Percentiles rank a stretch among this genome's conserved stretches.
Conservation (phyloP, 2,329 filamentous ascomycete genomes). For the Fusarium sp. region DNA sequence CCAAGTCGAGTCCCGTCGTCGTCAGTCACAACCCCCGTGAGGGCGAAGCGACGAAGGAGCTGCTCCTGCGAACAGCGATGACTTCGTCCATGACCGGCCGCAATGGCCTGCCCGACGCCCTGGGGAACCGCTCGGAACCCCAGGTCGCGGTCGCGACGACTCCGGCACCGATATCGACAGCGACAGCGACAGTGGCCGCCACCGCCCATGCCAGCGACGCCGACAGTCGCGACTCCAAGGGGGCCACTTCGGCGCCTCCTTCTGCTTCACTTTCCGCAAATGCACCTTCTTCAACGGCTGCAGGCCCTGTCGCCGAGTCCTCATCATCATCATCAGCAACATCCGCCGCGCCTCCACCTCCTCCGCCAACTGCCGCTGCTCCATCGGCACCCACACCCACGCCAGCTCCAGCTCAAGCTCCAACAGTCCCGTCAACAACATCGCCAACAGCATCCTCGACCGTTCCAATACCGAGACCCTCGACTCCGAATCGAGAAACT, state of each 20-base stretch:
- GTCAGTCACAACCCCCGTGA: slow-evolving; percentile 35
- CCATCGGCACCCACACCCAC: slow-evolving; percentile 7
- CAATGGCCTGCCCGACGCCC: slow-evolving; percentile 40
- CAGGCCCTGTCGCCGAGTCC: slow-evolving; percentile 10
- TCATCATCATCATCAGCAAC: slow-evolving; percentile 26
- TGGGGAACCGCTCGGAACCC: slow-evolving; percentile 35
- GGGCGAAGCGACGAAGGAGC: slow-evolving; percentile 61
- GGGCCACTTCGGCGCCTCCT: slow-evolving; percentile 18
- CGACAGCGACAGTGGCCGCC: slow-evolving; percentile 25
- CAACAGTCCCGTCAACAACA: slow-evolving; percentile 10
- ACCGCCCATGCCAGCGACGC: slow-evolving; percentile 24
- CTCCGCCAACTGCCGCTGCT: slow-evolving; percentile 3
- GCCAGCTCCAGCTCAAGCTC: neutral
- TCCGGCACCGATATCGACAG: slow-evolving; percentile 19
- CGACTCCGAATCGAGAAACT: slow-evolving; percentile 15
- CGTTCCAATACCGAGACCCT: slow-evolving; percentile 7
- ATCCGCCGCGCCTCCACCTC: slow-evolving; percentile 16
- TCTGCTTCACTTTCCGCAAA: slow-evolving; percentile 17
- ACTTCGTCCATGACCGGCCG: slow-evolving; percentile 63
- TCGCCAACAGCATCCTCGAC: slow-evolving; percentile 13
- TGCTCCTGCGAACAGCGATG: slow-evolving; percentile 64
- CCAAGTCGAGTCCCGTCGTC: slow-evolving; percentile 34
- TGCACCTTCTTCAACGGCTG: slow-evolving; percentile 1
- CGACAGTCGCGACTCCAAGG: slow-evolving; percentile 26
- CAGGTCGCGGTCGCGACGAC: slow-evolving; percentile 38